Conservation (phyloP, 1,284 basidiomycete genomes). For the Sporisorium exsertum region DNA sequence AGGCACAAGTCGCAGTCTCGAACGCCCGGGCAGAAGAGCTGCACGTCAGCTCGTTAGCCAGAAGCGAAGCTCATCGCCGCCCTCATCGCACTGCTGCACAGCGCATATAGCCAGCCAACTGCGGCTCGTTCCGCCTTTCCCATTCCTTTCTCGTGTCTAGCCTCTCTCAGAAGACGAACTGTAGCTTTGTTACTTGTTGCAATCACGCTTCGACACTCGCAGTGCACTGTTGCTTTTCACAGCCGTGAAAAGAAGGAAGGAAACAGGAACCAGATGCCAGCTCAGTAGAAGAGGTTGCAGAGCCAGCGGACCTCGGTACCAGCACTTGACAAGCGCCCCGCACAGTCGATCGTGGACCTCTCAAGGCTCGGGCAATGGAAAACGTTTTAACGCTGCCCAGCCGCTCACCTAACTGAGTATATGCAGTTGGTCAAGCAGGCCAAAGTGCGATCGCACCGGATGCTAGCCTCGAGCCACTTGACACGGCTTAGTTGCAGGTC, state of each 20-base stretch:
- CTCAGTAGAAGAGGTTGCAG: not conserved
- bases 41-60: not conserved
- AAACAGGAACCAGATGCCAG: too few species aligned
- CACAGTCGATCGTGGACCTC: not conserved
- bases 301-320: not conserved
- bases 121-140: not conserved
- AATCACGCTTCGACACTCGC: too few species aligned
- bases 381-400: not conserved
- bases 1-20: not conserved
- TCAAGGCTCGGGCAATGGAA: not conserved
- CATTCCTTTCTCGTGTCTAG: not conserved
- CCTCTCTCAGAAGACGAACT: too few species aligned
- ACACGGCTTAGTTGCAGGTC: constrained; percentile 23
- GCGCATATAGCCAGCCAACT: constrained; percentile 8
- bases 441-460: not conserved
- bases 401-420: not conserved
- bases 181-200: too few species aligned
- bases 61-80: not conserved
- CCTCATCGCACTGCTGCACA: constrained; percentile 1
- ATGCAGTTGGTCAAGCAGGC: constrained; percentile 6
- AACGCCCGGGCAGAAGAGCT: too few species aligned
- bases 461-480: not conserved
- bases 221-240: not conserved
- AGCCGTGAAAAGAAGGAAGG: not conserved
- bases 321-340: not conserved